Evolutionary conservation across 345 rosid species (phyloP), one percentile per base, ranked within the genome.

Genomic region (Trapa bicornis): DNA sequence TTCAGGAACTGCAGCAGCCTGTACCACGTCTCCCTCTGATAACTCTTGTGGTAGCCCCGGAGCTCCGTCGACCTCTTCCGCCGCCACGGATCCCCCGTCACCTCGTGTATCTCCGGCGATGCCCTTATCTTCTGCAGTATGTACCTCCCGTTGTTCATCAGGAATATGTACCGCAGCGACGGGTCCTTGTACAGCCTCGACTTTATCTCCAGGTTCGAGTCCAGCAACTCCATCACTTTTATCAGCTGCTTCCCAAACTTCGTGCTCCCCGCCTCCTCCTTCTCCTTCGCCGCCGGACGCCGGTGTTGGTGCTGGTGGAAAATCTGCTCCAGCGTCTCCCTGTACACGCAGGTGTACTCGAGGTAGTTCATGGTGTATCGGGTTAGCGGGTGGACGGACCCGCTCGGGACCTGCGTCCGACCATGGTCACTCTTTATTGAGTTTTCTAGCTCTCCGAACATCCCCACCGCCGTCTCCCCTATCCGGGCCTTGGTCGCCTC

Each of bases 351-450:
- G 0, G 92, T 86, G 72, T 84, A 84, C 42, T 84, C 84, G 11
- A 93, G 81, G 56, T 93, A 93, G 67, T 88, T 93, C 96, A 93
- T 84, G n/a, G 96, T 86, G 84, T 85, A 93, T 37, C 97, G 93
- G 33, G 98, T 85, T 58, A 82, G 56, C 0, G 93, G 98, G 38
- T 93, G 98, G 17, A 93, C 94, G 0, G 92, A 87, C 0, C 97
- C 98, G 41, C 92, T 82, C 0, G 96, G 89, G 7, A 90, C 96
- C 0, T 94, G 86, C 14, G 76, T 86, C 47, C 79, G 73, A 13
- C 92, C 87, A 0, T 76, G 78, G 33, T 88, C 91, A 65, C 76
- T 70, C 74, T 80, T 83, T 76, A 93, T 90, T 0, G 97, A 82
- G 57, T 79, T 88, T 79, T 93, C 97, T 5, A 90, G 76, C 70